Evolutionary conservation across 352 stramenopile species (phyloP), one percentile per base, ranked within the genome.

Genomic region (Globisporangium paddicum): DNA sequence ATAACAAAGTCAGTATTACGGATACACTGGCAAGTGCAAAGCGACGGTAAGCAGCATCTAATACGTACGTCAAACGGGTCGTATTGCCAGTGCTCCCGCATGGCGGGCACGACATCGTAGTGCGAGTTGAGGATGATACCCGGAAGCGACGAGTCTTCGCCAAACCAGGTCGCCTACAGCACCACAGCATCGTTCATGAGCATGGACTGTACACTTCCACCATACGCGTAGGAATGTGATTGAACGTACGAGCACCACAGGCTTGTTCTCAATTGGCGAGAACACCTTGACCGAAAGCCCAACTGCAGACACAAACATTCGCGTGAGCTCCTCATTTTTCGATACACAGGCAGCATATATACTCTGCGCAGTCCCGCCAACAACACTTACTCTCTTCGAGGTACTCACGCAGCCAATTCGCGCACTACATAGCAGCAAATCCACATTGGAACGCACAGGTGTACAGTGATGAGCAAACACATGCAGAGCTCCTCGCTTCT

Each of bases 41-140:
- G 16, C 37, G 14, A 19, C 14, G n/a, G 8, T 30, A 40, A 13
- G 19, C 0, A 57, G 44, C 3, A 35, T 5, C 40, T 6, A 38
- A 30, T 11, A 61, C 69, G 25, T 63, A 84, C 75, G 28, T 78
- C 84, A 66, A 98, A 98, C 2, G 95, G 88, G 46, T 95, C 86
- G 16, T 83, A 77, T 9, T 89, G 80, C 95, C 95, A 98, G 62
- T 83, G 66, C 38, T 93, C 76, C 2, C 67, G 32, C 45, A 93
- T 81, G 14, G 79, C 89, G 0, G 95, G 95, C 8, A 98, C 95
- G n/a, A 98, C 95, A 70, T 98, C 95, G 67, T 98, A 98, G 68
- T 98, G 95, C 30, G 79, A 95, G 72, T 98, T 98, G 32, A 98
- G 73, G 4, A 98, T 58, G 21, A 98, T 66, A 0, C 82, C 65